A percentile compares a stretch with the other conserved stretches of the same genome.
Evolutionary conservation across 768 basidiomycete genomes (phyloP).

Genomic region (Multifurca ochricompacta): DNA sequence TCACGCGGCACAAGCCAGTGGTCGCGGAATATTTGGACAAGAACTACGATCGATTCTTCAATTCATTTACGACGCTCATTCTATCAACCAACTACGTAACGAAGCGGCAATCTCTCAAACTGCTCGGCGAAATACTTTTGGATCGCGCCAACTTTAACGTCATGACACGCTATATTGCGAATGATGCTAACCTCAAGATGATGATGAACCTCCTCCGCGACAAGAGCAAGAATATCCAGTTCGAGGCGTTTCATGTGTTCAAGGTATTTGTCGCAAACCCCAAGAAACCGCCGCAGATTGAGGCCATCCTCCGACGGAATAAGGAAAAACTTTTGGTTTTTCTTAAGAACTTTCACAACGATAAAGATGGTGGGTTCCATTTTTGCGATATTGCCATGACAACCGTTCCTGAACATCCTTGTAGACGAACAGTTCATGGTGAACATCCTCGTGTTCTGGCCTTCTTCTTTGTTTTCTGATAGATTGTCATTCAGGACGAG

Average conservation of each 20-base stretch:
- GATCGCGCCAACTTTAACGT: slow-evolving; percentile 97
- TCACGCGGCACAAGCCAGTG: slow-evolving; percentile 97
- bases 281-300: slow-evolving; percentile 96
- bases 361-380: slow-evolving; percentile 76
- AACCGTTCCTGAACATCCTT: neutral
- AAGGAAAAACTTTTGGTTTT: slow-evolving; percentile 89
- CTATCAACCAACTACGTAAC: slow-evolving; percentile 96
- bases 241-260: slow-evolving; percentile 99
- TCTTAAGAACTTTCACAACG: slow-evolving; percentile 92
- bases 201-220: slow-evolving; percentile 99
- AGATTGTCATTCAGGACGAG: slow-evolving; percentile 53
- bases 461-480: slow-evolving; percentile 5
- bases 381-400: neutral
- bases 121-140: slow-evolving; percentile 94
- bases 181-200: slow-evolving; percentile 96
- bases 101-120: slow-evolving; percentile 97
- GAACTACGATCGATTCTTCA: slow-evolving; percentile 97
- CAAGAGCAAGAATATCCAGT: slow-evolving; percentile 99
- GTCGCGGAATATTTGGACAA: slow-evolving; percentile 94
- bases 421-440: slow-evolving; percentile 93
- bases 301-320: slow-evolving; percentile 82
- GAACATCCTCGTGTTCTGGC: slow-evolving; percentile 19
- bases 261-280: slow-evolving; percentile 99
- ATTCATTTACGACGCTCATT: slow-evolving; percentile 87
- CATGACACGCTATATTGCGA: slow-evolving; percentile 96